phyloP scores from a whole-genome alignment of 164 flowering plant genomes.

The Magnolia officinalis region DNA sequence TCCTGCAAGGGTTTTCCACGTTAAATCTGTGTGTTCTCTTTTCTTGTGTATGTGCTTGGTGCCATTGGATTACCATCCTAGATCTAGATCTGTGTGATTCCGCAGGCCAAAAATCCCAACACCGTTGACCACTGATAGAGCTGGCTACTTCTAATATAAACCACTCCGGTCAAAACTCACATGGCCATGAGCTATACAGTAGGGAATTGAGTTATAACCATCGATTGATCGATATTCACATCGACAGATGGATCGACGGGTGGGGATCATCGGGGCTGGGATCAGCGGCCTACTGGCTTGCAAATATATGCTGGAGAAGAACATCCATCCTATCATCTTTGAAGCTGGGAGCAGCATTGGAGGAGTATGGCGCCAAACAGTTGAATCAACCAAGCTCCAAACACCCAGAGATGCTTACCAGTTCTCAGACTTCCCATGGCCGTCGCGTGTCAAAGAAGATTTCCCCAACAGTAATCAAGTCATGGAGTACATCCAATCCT shows the following conservation, averaged over 20 bases:
- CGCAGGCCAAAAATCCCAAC: too few species aligned
- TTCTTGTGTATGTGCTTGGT: too few species aligned
- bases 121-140: too few species aligned
- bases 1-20: too few species aligned
- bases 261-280: slow-evolving; percentile 69
- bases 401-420: slow-evolving; percentile 37
- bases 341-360: slow-evolving; percentile 21
- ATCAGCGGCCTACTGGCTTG: slow-evolving; percentile 69
- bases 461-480: slow-evolving; percentile 44
- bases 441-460: slow-evolving; percentile 29
- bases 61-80: too few species aligned
- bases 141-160: too few species aligned
- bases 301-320: slow-evolving; percentile 46
- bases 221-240: too few species aligned
- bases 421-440: slow-evolving; percentile 78
- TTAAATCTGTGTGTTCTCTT: too few species aligned
- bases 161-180: too few species aligned
- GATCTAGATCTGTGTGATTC: too few species aligned
- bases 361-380: slow-evolving; percentile 41
- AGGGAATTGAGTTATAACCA: too few species aligned
- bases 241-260: slow-evolving; percentile 28
- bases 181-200: too few species aligned
- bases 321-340: slow-evolving; percentile 43
- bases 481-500: slow-evolving; percentile 43
- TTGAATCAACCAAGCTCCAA: slow-evolving; percentile 51